phyloP scores from a whole-genome alignment of 1,139 yeast genomes.

The Diutina scorzettiae region DNA sequence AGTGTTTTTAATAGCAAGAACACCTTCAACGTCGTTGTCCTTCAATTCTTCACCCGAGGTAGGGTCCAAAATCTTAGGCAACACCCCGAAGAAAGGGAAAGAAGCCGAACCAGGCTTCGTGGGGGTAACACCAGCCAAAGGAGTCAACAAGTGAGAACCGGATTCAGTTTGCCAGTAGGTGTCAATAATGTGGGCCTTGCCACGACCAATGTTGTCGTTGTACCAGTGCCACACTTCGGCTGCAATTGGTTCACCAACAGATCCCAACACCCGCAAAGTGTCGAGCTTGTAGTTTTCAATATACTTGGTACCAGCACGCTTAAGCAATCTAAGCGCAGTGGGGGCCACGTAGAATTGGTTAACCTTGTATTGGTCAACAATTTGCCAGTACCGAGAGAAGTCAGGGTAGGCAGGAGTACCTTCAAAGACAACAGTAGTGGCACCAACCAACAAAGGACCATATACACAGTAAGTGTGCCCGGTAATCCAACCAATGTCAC shows the following conservation, averaged over 20 bases:
- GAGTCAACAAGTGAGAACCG: constrained; percentile 62
- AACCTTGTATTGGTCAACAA: constrained; percentile 64
- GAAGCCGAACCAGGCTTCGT: constrained; percentile 76
- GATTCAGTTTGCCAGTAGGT: constrained; percentile 84
- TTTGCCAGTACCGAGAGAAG: constrained; percentile 74
- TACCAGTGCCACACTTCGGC: constrained; percentile 94
- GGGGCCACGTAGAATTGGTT: constrained; percentile 87
- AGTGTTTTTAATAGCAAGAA: constrained; percentile 52
- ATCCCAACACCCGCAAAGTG: constrained; percentile 62
- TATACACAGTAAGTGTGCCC: constrained; percentile 79
- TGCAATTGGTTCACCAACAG: constrained; percentile 90
- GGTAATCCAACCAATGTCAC: constrained; percentile 85
- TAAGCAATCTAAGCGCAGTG: constrained; percentile 66
- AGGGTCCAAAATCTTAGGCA: constrained; percentile 59
- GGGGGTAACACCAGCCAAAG: constrained; percentile 62
- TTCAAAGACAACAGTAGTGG: constrained; percentile 73
- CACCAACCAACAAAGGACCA: constrained; percentile 71
- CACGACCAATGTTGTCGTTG: constrained; percentile 65
- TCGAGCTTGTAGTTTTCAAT: constrained; percentile 55
- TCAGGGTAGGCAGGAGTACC: constrained; percentile 82
- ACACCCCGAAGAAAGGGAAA: constrained; percentile 66
- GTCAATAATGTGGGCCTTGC: constrained; percentile 62
- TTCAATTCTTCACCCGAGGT: constrained; percentile 54
- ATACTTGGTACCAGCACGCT: constrained; percentile 60
- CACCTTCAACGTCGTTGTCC: constrained; percentile 62